Percentiles rank a stretch among this genome's conserved stretches.
Evolutionary conservation across 352 stramenopile species (phyloP).

Genomic region (Blastocystis sp.): DNA sequence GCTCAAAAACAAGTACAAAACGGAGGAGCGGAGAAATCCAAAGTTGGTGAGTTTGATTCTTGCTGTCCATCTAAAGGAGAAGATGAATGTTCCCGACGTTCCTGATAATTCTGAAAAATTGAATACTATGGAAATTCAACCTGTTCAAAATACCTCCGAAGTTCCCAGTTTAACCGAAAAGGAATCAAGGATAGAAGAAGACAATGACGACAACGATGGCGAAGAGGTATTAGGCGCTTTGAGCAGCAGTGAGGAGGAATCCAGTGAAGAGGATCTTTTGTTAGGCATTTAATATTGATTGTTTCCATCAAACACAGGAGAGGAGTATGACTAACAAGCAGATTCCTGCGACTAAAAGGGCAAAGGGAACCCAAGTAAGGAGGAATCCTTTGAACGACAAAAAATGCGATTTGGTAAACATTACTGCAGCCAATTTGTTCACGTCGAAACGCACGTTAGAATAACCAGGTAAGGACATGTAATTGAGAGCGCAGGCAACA

Average conservation of each 20-base stretch:
- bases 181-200: background rate
- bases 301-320: constrained; percentile 44
- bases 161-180: background rate
- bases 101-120: background rate
- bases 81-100: constrained; percentile 25
- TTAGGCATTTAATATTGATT: background rate
- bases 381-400: background rate
- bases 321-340: background rate
- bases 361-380: constrained; percentile 2
- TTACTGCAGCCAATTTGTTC: background rate
- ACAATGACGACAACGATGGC: constrained; percentile 14
- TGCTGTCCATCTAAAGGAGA: constrained; percentile 57
- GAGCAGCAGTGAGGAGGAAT: constrained; percentile 48
- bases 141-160: background rate
- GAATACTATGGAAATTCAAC: background rate
- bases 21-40: constrained; percentile 55
- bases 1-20: constrained; percentile 69
- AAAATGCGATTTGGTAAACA: constrained; percentile 1
- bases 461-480: constrained; percentile 32
- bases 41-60: constrained; percentile 42
- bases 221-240: constrained; percentile 26
- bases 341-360: background rate
- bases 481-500: constrained; percentile 25
- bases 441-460: background rate
- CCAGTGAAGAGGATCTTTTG: background rate